Evolutionary conservation across 164 flowering plant genomes (phyloP), one percentile per base, ranked within the genome.

Genomic region (Malania oleifera): DNA sequence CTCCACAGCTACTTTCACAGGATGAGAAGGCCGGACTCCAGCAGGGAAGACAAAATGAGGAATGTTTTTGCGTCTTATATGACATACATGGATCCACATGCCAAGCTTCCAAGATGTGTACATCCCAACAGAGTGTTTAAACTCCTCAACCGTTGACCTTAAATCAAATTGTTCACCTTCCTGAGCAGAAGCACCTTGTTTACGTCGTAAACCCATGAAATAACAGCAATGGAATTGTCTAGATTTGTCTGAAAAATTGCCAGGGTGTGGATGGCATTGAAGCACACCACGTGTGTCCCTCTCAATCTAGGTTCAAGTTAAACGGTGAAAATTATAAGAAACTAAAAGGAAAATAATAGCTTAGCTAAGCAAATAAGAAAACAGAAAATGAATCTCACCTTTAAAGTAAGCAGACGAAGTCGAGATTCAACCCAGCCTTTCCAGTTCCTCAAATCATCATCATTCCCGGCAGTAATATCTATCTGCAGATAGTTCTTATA

Each of bases 391-490:
- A 15, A 19, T 13, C 29, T 66, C 43, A 88, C 98, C 90, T 83
- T 91, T 63, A 91, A 56, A 0, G 90, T 88, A 25, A 91, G 92
- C 67, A 75, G 82, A 14, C 98, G 88, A 20, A 88, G 82, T 39
- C 95, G 83, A 61, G 98, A 91, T 65, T 91, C 92, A 46, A 91
- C 92, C 95, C 98, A 91, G 20, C 98, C 98, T 75, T 86, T 91
- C 96, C 96, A 91, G 19, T 74, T 69, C 71, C 89, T 75, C 56
- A 88, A 62, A 65, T 86, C 92, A 64, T 83, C 78, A 39, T 68
- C 83, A 61, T 82, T 79, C 59, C 72, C 88, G 31, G 98, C 89
- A 37, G 72, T 49, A 31, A 89, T 74, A 14, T 91, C 96, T 48
- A 89, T 87, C 73, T 85, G 86, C 54, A 91, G 73, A 74, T 91